Evolutionary conservation across 1,284 basidiomycete genomes (phyloP).

Genomic region (Ustilago vetiveriae): DNA sequence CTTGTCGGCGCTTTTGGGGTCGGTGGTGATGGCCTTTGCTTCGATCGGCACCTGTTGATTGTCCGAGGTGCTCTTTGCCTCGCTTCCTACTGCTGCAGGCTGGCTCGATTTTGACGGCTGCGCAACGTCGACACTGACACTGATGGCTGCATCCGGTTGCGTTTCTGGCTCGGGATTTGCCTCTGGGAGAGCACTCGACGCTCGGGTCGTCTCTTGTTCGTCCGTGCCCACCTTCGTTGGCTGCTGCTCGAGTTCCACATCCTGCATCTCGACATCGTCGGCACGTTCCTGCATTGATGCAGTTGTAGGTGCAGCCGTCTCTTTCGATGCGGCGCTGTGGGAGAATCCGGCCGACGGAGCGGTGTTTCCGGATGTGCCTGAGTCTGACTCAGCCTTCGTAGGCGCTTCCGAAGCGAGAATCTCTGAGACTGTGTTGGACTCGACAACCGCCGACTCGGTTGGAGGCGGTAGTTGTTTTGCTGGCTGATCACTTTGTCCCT

Average conservation of each 20-base stretch:
- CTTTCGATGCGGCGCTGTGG: not conserved
- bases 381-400: too few relatives aligned
- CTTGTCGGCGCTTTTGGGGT: too few relatives aligned
- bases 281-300: not conserved
- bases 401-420: too few relatives aligned
- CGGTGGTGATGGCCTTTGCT: too few relatives aligned
- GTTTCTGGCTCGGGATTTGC: not conserved
- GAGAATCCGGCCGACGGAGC: too few relatives aligned
- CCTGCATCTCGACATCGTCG: constrained; percentile 23
- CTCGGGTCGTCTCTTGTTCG: not conserved
- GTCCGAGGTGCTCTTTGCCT: not conserved
- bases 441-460: too few relatives aligned
- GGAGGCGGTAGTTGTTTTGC: too few relatives aligned
- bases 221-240: not conserved
- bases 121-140: not conserved
- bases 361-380: too few relatives aligned
- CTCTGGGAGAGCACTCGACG: not conserved
- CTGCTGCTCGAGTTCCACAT: constrained; percentile 8
- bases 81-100: not conserved
- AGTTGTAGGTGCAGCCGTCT: too few relatives aligned
- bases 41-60: not conserved
- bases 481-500: too few relatives aligned
- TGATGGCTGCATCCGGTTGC: not conserved
- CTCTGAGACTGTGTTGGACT: too few relatives aligned
- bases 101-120: constrained; percentile 1